Base-by-base conservation (phyloP, 768 basidiomycete species). In the Crepidotus variabilis region DNA sequence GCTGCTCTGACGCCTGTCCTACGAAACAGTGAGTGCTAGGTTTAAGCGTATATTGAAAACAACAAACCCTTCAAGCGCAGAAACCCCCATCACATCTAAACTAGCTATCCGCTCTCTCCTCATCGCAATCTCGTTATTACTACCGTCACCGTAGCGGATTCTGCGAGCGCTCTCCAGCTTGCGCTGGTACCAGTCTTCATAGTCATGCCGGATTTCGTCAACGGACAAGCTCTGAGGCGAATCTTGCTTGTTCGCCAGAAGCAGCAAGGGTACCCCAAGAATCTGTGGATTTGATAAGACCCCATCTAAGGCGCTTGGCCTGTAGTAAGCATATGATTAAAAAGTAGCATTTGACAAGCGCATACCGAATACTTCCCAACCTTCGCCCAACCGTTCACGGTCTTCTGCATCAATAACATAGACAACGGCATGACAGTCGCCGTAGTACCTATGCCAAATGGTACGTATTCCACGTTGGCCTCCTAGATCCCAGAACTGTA, bases 221-320 rank as follows among this genome's bases (percentile, higher is more conserved):
- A 94, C 91, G 0, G 92, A 89, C 32, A 98, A 77, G 61, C 88
- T 88, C 16, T 77, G 71, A 0, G 88, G 86, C 2, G 81, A 84
- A 62, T 98, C 97, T 69, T 98, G 96, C 69, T 99, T 98, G 75
- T 98, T 98, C 23, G 95, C 97, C 16, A 98, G 80, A 9, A 99
- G 84, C 6, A 99, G 78, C 1, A 97, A 79, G 0, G 96, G 97
- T 1, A 98, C 83, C 51, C 88, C 88, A 22, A 98, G 85, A 28
- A 95, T 94, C 63, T 93, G 88, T 0, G 92, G 94, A 1, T 90
- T 85, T 14, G 90, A 91, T 14, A 97, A 83, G 6, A 98, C 94
- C 7, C 83, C 79, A 64, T 97, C 94, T 86, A 71, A 50, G 65
- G 70, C 68, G 51, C 32, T 54, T 54, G 23, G 51, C 46, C 47